Evolutionary conservation across 805 yeast genomes (phyloP).

Genomic region (Tetrapisispora namnaoensis): DNA sequence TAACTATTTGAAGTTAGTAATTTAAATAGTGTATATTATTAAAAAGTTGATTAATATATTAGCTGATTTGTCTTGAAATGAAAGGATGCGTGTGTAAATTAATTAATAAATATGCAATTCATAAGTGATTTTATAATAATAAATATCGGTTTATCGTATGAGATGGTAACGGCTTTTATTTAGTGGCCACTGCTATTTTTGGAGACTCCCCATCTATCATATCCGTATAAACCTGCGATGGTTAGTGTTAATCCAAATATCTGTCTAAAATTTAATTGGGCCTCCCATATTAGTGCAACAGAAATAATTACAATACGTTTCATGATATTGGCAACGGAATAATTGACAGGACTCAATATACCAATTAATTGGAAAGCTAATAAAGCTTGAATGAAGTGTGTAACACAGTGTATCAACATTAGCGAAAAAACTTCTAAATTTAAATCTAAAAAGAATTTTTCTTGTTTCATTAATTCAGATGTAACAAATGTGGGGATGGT

Average conservation of each 20-base stretch:
- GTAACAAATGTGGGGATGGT: constrained; percentile 60
- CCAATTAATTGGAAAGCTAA: constrained; percentile 72
- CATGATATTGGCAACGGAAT: constrained; percentile 68
- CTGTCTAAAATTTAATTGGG: constrained; percentile 34
- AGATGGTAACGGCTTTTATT: too few relatives aligned
- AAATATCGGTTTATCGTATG: too few relatives aligned
- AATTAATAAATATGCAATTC: not conserved
- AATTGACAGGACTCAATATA: constrained; percentile 60
- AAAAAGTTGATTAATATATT: too few relatives aligned
- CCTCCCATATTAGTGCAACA: constrained; percentile 58
- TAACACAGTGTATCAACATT: constrained; percentile 50
- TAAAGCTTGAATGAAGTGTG: constrained; percentile 65
- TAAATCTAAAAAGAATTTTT: constrained; percentile 25
- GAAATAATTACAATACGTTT: constrained; percentile 64
- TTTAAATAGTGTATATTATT: not conserved
- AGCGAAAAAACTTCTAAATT: constrained; percentile 26
- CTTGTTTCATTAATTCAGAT: constrained; percentile 34
- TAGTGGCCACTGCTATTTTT: not conserved
- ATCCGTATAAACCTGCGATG: constrained; percentile 53
- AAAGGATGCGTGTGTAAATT: not conserved
- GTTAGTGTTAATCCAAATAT: constrained; percentile 47
- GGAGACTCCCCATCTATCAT: constrained; percentile 55
- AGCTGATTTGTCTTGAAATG: not conserved
- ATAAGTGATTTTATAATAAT: not conserved
- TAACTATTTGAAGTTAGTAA: not conserved